Evolutionary conservation across 768 basidiomycete species (phyloP).

Genomic region (Tylopilus intermedius): DNA sequence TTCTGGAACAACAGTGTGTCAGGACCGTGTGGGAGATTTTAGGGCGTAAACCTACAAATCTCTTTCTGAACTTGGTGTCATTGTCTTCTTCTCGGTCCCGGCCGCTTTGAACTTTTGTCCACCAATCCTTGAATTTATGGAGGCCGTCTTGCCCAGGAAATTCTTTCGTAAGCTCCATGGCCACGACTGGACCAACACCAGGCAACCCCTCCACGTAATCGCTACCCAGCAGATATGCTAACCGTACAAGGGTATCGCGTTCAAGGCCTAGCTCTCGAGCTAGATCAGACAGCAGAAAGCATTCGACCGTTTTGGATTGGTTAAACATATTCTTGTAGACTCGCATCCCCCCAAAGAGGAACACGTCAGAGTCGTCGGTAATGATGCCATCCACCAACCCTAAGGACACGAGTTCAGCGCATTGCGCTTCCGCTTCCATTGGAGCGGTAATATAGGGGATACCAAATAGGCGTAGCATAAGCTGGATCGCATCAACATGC

Average conservation of each 20-base stretch:
- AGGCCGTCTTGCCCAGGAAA: constrained; percentile 85
- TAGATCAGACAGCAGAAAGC: constrained; percentile 82
- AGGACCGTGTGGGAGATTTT: constrained; percentile 3
- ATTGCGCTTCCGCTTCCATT: constrained; percentile 99
- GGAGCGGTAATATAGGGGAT: constrained; percentile 98
- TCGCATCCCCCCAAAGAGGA: constrained; percentile 92
- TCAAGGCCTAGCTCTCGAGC: constrained; percentile 83
- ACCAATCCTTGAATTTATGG: constrained; percentile 89
- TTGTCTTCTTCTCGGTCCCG: constrained; percentile 74
- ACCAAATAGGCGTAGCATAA: constrained; percentile 88
- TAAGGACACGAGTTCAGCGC: constrained; percentile 82
- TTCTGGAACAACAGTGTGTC: constrained; percentile 50
- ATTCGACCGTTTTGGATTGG: constrained; percentile 97
- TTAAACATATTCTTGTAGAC: constrained; percentile 99
- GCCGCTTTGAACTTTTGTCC: constrained; percentile 87
- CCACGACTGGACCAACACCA: constrained; percentile 92
- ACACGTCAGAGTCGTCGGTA: constrained; percentile 98
- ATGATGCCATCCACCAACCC: constrained; percentile 94
- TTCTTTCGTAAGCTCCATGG: constrained; percentile 91
- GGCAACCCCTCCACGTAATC: constrained; percentile 93
- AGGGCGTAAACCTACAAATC: constrained; percentile 62
- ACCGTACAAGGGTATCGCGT: constrained; percentile 76
- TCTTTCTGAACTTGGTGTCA: constrained; percentile 70
- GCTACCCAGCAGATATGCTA: constrained; percentile 93
- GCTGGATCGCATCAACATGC: constrained; percentile 39